These are phyloP conservation scores for Kickxella alabastrina DNA, from an alignment of 192 early-diverging fungal genomes.

Conservation along the genomic window DNA sequence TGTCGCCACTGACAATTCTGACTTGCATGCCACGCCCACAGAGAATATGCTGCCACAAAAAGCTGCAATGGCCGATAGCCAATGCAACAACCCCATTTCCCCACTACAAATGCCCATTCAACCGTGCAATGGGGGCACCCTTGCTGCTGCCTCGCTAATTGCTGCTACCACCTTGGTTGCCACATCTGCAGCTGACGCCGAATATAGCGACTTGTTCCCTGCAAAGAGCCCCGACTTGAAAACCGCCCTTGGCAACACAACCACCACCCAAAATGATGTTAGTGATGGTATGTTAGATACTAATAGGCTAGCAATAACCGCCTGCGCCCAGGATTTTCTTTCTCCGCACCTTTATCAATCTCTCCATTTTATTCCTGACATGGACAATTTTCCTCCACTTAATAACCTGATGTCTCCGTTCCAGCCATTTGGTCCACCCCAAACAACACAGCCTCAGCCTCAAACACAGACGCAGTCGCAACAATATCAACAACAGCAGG, in stretches of 20 bases:
- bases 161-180: constrained; percentile 37
- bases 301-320: constrained; percentile 24
- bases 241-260: constrained; percentile 17
- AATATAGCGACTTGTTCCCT: constrained; percentile 35
- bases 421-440: constrained; percentile 10
- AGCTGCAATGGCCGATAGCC: background rate
- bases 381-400: constrained; percentile 40
- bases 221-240: constrained; percentile 22
- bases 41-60: constrained; percentile 18
- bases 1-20: constrained; percentile 45
- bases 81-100: constrained; percentile 1
- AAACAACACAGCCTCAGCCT: constrained; percentile 2
- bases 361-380: constrained; percentile 25
- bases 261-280: constrained; percentile 1
- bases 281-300: constrained; percentile 6
- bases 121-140: constrained; percentile 4
- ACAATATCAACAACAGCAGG: constrained; percentile 10
- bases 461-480: constrained; percentile 7
- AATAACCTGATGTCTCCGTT: constrained; percentile 28
- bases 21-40: constrained; percentile 41
- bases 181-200: constrained; percentile 29
- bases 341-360: constrained; percentile 23
- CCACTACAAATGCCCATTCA: constrained; percentile 13
- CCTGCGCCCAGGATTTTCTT: constrained; percentile 20
- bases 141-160: constrained; percentile 26